Evolutionary conservation across 306 rosid species (phyloP).

Genomic region (Prunus fruticosa): DNA sequence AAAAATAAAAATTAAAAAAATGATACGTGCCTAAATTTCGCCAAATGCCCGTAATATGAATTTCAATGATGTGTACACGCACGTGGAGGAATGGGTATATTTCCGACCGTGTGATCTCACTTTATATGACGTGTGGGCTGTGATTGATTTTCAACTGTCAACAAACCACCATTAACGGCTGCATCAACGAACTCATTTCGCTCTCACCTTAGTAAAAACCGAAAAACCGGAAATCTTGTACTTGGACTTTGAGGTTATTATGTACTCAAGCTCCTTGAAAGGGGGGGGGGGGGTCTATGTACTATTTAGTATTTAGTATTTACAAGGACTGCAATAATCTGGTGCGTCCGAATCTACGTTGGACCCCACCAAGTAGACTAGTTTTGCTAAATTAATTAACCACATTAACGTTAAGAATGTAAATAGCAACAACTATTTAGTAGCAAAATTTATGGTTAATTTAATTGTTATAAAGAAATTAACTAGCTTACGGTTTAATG

Average conservation of each 20-base stretch:
- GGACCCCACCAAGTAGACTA: background rate
- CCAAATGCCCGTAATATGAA: background rate
- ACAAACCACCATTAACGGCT: conserved; percentile 39
- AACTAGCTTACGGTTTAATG: too few species aligned
- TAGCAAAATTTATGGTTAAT: too few species aligned
- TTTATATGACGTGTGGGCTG: background rate
- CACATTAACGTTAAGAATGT: too few species aligned
- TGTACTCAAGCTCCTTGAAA: background rate
- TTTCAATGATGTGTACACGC: conserved; percentile 18
- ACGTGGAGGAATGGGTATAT: background rate
- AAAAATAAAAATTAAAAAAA: background rate
- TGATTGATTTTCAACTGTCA: conserved; percentile 21
- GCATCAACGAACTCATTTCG: conserved; percentile 16
- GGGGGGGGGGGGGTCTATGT: background rate
- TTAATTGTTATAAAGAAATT: too few species aligned
- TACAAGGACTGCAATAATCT: background rate
- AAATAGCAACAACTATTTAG: too few species aligned
- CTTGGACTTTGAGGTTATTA: background rate
- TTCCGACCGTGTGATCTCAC: conserved; percentile 11
- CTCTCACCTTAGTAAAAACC: conserved; percentile 10
- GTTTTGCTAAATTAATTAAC: too few species aligned
- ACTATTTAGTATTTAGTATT: too few species aligned
- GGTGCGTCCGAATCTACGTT: background rate
- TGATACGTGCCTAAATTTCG: background rate
- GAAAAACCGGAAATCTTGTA: conserved; percentile 22